phyloP scores from a whole-genome alignment of 2,329 filamentous ascomycete genomes.

The Ploettnerulaceae sp. region DNA sequence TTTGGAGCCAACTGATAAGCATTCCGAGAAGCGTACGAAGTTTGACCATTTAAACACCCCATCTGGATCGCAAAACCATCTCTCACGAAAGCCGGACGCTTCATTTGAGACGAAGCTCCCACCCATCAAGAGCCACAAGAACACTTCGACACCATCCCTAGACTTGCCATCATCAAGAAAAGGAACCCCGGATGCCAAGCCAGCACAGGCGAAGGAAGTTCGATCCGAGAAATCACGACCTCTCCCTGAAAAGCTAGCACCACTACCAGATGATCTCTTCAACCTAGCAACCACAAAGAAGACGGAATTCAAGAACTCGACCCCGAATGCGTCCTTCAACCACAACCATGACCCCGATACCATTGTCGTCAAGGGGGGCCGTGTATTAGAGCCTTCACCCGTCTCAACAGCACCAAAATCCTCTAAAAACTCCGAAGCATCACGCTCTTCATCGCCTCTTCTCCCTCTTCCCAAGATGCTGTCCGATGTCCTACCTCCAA shows the following conservation, averaged over 20 bases:
- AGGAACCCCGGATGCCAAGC: conserved; percentile 8
- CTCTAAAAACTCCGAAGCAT: background rate
- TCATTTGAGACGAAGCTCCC: conserved; percentile 17
- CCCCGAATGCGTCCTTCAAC: conserved; percentile 22
- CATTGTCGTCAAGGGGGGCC: conserved; percentile 19
- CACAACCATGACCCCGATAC: conserved; percentile 19
- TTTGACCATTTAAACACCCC: conserved; percentile 20
- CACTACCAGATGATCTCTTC: conserved; percentile 27
- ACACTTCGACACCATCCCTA: conserved; percentile 9
- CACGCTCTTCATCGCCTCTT: conserved; percentile 15
- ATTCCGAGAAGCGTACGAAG: conserved; percentile 30
- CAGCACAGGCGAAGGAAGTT: conserved; percentile 14
- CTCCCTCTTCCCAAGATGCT: conserved; percentile 30
- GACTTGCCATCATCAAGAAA: conserved; percentile 18
- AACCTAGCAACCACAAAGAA: conserved; percentile 16
- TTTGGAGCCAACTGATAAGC: conserved; percentile 26
- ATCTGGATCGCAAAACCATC: conserved; percentile 14
- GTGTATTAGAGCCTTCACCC: conserved; percentile 13
- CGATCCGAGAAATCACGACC: conserved; percentile 19
- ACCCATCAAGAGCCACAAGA: conserved; percentile 16
- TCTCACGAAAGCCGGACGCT: conserved; percentile 19
- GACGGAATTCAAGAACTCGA: conserved; percentile 12
- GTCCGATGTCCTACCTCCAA: conserved; percentile 31
- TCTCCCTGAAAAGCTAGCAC: conserved; percentile 26
- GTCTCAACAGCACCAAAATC: conserved; percentile 6